Evolutionary conservation across 1,139 yeast species (phyloP), one percentile per base, ranked within the genome.

Genomic region (Tardiomyces depauwii): DNA sequence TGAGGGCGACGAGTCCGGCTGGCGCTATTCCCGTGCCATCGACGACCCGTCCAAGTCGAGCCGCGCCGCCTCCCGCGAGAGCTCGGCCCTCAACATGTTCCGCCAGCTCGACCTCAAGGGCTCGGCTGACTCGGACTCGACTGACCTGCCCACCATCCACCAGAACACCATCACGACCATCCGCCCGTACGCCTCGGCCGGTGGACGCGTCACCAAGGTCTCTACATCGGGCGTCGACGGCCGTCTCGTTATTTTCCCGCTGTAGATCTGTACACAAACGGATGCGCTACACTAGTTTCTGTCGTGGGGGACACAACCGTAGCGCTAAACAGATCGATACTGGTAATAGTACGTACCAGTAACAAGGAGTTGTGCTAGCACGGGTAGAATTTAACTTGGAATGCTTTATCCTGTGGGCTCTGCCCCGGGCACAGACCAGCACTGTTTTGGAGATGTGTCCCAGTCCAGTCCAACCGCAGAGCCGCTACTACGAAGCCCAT

Each of bases 31-130:
- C 39, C 72, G 72, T 58, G 73, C 80, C 49, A 75, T 87, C 50
- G 95, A 86, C 61, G 82, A 75, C 54, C 76, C 74, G 43, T 64
- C 60, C 50, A 52, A 68, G 47, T 71, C 73, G 47, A 76, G 72
- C 52, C 72, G 65, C 45, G 70, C 65, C 11, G 79, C 72, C 18
- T 80, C 74, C 19, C 72, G 80, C 25, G 80, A 83, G 49, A 83
- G 82, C 55, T 82, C 88, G 51, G 97, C 97, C 13, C 76, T 91
- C 63, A 85, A 85, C 67, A 87, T 91, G 91, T 93, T 93, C 70
- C 82, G 88, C 66, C 96, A 91, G 66, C 73, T 91, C 74, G 99
- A 91, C 66, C 76, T 91, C 65, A 89, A 88, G 73, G 98, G 98
- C 47, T 76, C 86, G 49, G 63, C 58, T 41, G 71, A 74, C 53